Conservation (phyloP, 2,329 filamentous ascomycete genomes). For the Monilinia vaccinii-corymbosi region DNA sequence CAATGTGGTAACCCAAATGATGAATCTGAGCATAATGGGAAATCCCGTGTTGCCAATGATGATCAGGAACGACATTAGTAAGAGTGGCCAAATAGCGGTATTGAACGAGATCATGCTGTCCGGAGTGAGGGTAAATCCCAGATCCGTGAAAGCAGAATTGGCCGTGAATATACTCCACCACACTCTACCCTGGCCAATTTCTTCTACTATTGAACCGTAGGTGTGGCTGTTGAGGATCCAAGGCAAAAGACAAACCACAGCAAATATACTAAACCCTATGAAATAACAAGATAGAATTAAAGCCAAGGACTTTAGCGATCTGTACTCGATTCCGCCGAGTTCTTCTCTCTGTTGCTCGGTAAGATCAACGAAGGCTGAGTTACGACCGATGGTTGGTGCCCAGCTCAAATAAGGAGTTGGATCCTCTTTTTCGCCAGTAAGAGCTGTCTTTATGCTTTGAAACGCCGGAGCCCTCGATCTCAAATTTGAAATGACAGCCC, state of each 20-base stretch:
- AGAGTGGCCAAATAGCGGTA: constrained; percentile 61
- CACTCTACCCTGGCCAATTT: constrained; percentile 50
- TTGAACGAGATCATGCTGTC: constrained; percentile 93
- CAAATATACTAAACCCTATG: constrained; percentile 72
- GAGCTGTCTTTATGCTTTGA: constrained; percentile 43
- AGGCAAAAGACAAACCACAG: constrained; percentile 62
- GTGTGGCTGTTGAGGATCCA: constrained; percentile 62
- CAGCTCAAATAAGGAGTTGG: constrained; percentile 85
- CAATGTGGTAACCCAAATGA: constrained; percentile 75
- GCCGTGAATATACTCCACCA: constrained; percentile 95
- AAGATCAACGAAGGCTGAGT: constrained; percentile 84
- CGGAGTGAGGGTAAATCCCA: constrained; percentile 86
- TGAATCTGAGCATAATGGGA: constrained; percentile 84
- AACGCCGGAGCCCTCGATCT: constrained; percentile 37
- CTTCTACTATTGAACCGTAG: constrained; percentile 58
- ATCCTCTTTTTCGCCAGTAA: constrained; percentile 38
- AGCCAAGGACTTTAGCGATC: constrained; percentile 78
- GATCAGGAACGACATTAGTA: constrained; percentile 77
- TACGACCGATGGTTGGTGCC: constrained; percentile 84
- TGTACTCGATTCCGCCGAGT: constrained; percentile 91
- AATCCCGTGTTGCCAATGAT: constrained; percentile 94
- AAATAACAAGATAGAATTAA: constrained; percentile 73
- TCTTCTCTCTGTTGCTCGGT: constrained; percentile 90
- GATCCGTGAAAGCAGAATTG: constrained; percentile 83
- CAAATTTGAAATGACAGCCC: constrained; percentile 8